Percentiles rank a stretch among this genome's conserved stretches.
Conservation (phyloP, 2,329 filamentous ascomycete genomes). For the Verticillium isaacii region DNA sequence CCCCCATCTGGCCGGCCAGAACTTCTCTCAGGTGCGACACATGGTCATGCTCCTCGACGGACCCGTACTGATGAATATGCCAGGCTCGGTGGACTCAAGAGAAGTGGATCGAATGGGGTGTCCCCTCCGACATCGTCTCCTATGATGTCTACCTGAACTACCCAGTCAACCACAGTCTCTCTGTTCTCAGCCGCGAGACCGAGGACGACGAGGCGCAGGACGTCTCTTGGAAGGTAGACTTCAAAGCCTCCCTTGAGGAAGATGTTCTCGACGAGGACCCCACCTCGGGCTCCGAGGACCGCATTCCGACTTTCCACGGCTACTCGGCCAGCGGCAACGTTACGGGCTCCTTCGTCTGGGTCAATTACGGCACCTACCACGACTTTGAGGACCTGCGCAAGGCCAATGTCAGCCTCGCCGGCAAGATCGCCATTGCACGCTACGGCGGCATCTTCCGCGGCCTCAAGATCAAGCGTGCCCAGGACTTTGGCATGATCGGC, state of each 20-base stretch:
- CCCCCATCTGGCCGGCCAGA: slow-evolving; percentile 71
- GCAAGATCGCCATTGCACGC: slow-evolving; percentile 82
- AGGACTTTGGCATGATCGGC: slow-evolving; percentile 87
- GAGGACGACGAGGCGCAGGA: slow-evolving; percentile 33
- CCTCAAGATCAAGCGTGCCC: slow-evolving; percentile 86
- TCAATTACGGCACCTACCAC: slow-evolving; percentile 82
- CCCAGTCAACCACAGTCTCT: slow-evolving; percentile 65
- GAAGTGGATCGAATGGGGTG: slow-evolving; percentile 67
- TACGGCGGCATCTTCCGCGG: slow-evolving; percentile 87
- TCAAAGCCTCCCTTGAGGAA: slow-evolving; percentile 77
- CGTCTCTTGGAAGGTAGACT: slow-evolving; percentile 57
- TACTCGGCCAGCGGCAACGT: slow-evolving; percentile 93
- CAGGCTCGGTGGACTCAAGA: slow-evolving; percentile 70
- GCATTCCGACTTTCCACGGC: slow-evolving; percentile 88
- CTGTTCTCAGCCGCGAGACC: slow-evolving; percentile 40
- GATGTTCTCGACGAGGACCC: slow-evolving; percentile 79
- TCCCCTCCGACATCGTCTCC: slow-evolving; percentile 57
- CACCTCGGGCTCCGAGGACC: slow-evolving; percentile 65
- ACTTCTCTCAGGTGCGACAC: slow-evolving; percentile 58
- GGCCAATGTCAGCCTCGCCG: slow-evolving; percentile 69
- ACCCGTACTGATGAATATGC: neutral
- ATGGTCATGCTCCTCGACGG: neutral
- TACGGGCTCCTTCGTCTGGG: slow-evolving; percentile 80
- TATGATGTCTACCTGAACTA: slow-evolving; percentile 81
- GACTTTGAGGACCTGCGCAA: slow-evolving; percentile 80